Conservation (phyloP, 768 basidiomycete genomes). For the Kondoa subrosea region DNA sequence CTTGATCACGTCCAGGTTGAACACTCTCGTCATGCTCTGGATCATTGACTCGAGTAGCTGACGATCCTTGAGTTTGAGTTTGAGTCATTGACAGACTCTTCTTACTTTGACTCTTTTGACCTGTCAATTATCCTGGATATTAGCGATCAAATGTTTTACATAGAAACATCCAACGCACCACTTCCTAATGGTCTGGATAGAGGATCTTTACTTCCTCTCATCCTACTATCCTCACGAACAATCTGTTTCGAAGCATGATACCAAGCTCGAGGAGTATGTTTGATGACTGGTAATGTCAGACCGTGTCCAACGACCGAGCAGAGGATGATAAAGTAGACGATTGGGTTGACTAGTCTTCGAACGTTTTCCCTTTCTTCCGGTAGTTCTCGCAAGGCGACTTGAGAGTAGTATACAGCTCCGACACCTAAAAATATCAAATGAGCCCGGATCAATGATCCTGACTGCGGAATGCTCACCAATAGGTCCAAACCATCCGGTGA, state of each 20-base stretch:
- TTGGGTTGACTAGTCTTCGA: conserved; percentile 29
- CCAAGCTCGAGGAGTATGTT: background rate
- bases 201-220: background rate
- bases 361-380: conserved; percentile 31
- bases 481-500: conserved; percentile 34
- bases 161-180: background rate
- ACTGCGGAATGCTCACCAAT: conserved; percentile 19
- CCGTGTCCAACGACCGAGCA: conserved; percentile 23
- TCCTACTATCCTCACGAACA: background rate
- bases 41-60: background rate
- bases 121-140: background rate
- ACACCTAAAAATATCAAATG: conserved; percentile 16
- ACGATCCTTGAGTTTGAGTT: background rate
- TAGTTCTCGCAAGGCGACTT: conserved; percentile 31
- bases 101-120: background rate
- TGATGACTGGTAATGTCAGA: background rate
- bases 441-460: background rate
- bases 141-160: background rate
- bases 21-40: background rate
- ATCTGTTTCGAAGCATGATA: background rate
- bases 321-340: conserved; percentile 77
- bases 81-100: background rate
- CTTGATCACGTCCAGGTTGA: background rate
- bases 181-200: background rate
- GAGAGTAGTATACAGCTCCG: conserved; percentile 31